These are phyloP conservation scores for Gamsiella multidivaricata DNA, from an alignment of 192 early-diverging fungal species.

Conservation along the genomic window DNA sequence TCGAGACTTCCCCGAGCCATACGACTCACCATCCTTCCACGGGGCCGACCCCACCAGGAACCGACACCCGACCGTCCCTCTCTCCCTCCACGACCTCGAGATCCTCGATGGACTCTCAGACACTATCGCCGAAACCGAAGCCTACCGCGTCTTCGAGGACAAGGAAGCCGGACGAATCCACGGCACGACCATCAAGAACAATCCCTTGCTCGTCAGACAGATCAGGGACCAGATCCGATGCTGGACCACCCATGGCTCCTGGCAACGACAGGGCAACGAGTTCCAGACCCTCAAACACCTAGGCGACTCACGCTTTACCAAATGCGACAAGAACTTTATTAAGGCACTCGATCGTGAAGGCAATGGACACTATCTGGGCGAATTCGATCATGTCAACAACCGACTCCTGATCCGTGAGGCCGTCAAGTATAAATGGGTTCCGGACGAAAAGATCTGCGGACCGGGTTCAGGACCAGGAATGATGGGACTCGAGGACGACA, in stretches of 20 bases:
- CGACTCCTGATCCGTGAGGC: constrained; percentile 41
- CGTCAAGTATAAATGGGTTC: constrained; percentile 42
- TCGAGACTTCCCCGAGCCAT: background rate
- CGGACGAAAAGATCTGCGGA: constrained; percentile 33
- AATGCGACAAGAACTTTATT: constrained; percentile 46
- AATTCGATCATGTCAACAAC: constrained; percentile 28
- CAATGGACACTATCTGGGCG: constrained; percentile 41
- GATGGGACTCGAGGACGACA: constrained; percentile 30
- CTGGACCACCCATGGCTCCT: constrained; percentile 41
- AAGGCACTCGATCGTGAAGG: constrained; percentile 46
- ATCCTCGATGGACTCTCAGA: constrained; percentile 28
- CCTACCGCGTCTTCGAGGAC: constrained; percentile 40
- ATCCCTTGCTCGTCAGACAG: constrained; percentile 15
- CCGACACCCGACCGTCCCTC: constrained; percentile 38
- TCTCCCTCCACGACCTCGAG: constrained; percentile 25
- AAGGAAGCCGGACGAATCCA: constrained; percentile 31
- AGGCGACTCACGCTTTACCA: constrained; percentile 41
- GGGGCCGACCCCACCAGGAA: constrained; percentile 28
- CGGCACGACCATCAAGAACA: constrained; percentile 22
- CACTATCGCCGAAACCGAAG: constrained; percentile 26
- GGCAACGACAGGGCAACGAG: constrained; percentile 32
- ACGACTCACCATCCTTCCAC: background rate
- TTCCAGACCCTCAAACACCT: constrained; percentile 19
- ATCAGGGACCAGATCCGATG: constrained; percentile 45
- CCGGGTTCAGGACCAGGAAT: constrained; percentile 25